Conservation (phyloP, 2,329 filamentous ascomycete species). For the Stylonectria norvegica region DNA sequence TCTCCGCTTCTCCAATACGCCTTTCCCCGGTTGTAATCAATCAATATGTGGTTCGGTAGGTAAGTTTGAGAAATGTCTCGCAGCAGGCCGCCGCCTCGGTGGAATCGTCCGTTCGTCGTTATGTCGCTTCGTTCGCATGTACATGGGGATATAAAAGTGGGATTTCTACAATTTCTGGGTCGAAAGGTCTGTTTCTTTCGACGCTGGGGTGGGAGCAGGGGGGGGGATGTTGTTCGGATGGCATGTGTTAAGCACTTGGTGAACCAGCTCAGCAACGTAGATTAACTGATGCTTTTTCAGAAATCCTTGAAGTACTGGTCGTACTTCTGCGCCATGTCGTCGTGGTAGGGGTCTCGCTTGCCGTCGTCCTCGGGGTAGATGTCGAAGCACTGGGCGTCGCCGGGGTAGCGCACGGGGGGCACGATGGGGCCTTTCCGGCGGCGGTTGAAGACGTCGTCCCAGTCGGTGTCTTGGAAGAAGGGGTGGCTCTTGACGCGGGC, state of each 20-base stretch:
- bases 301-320: constrained; percentile 71
- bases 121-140: too few species aligned
- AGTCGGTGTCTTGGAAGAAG: constrained; percentile 71
- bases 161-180: neutral
- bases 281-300: constrained; percentile 35
- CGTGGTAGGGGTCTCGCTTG: constrained; percentile 62
- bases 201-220: neutral
- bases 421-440: constrained; percentile 67
- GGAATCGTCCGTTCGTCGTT: neutral
- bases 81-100: neutral
- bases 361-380: constrained; percentile 75
- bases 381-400: constrained; percentile 79
- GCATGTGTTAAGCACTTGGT: neutral
- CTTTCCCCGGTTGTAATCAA: too few species aligned
- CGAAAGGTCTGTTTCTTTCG: neutral
- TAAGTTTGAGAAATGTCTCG: too few species aligned
- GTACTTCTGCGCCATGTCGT: constrained; percentile 65
- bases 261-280: neutral
- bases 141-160: neutral
- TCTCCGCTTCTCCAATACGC: too few species aligned
- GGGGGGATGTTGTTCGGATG: neutral
- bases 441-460: constrained; percentile 67
- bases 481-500: constrained; percentile 68
- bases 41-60: too few species aligned
- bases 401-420: constrained; percentile 67